Evolutionary conservation across 2,329 filamentous ascomycete genomes (phyloP).

Genomic region (Colletotrichum tanaceti): DNA sequence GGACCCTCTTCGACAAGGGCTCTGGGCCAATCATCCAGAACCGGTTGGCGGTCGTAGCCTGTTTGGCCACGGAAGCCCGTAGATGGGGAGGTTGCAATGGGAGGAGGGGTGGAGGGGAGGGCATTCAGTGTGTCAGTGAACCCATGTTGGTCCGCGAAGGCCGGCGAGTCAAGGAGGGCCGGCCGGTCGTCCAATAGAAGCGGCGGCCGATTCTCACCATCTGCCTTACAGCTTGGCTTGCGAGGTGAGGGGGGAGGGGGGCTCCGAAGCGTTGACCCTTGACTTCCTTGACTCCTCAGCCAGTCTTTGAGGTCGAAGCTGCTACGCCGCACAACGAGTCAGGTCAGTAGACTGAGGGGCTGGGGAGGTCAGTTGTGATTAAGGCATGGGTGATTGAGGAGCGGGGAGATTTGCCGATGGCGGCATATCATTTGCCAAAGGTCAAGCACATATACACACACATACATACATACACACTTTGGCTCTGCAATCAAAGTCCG

Average conservation of each 20-base stretch:
- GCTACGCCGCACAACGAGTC: slow-evolving; percentile 26
- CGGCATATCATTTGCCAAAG: slow-evolving; percentile 26
- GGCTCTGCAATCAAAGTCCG: neutral
- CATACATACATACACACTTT: too few species aligned
- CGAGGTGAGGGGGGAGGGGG: too few species aligned
- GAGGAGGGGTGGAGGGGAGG: neutral
- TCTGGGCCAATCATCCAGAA: slow-evolving; percentile 21
- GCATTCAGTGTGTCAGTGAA: slow-evolving; percentile 21
- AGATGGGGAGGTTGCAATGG: slow-evolving; percentile 33
- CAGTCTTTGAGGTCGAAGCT: slow-evolving; percentile 28
- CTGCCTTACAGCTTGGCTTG: slow-evolving; percentile 33
- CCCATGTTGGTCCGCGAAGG: slow-evolving; percentile 32
- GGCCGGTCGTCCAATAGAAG: slow-evolving; percentile 17
- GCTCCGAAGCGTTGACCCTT: slow-evolving; percentile 6
- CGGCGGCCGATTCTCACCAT: slow-evolving; percentile 2
- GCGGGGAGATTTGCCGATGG: slow-evolving; percentile 23
- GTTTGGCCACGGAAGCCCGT: slow-evolving; percentile 31
- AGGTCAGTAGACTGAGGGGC: neutral
- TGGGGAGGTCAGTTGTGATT: slow-evolving; percentile 4
- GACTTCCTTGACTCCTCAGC: slow-evolving; percentile 17
- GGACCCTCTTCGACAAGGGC: slow-evolving; percentile 26
- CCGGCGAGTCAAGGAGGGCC: slow-evolving; percentile 18
- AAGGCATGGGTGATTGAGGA: slow-evolving; percentile 15
- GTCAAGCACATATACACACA: neutral
- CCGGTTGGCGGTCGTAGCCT: slow-evolving; percentile 29